Conservation (phyloP, 2,329 filamentous ascomycete genomes). For the Neurospora sp. region DNA sequence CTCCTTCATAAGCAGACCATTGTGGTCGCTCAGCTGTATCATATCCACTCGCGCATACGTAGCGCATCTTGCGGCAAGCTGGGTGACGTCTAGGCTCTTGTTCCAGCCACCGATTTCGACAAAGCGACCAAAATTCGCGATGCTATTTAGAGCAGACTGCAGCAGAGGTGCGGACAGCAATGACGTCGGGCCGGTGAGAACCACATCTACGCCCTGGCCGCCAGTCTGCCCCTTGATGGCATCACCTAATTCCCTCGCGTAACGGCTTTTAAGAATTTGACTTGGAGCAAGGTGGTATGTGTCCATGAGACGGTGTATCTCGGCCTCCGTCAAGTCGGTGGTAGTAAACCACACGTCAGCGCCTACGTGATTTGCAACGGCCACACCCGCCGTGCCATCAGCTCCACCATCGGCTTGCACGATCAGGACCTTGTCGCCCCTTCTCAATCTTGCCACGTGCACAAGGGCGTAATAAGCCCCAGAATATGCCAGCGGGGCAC, state of each 20-base stretch:
- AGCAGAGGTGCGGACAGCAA: constrained; percentile 1
- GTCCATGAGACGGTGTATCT: neutral
- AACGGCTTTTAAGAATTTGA: constrained; percentile 1
- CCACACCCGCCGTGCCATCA: constrained; percentile 1
- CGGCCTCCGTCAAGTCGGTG: constrained; percentile 1
- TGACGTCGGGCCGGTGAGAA: constrained; percentile 1
- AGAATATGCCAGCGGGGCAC: neutral
- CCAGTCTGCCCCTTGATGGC: constrained; percentile 1
- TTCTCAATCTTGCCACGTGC: constrained; percentile 1
- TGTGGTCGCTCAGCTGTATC: constrained; percentile 1
- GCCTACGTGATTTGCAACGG: constrained; percentile 1
- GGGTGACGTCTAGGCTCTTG: neutral
- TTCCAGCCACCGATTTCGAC: constrained; percentile 1
- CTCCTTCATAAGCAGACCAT: constrained; percentile 1
- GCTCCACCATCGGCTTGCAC: constrained; percentile 1
- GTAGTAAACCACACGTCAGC: constrained; percentile 1
- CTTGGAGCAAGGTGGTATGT: constrained; percentile 1
- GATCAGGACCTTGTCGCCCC: constrained; percentile 1
- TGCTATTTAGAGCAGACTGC: constrained; percentile 1
- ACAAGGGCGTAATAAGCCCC: constrained; percentile 1
- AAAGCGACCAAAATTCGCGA: constrained; percentile 1
- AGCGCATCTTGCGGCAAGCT: constrained; percentile 1
- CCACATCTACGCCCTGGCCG: constrained; percentile 1
- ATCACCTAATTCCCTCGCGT: constrained; percentile 1
- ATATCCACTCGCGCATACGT: constrained; percentile 1